phyloP scores from a whole-genome alignment of 179 eudicot species.

The Gypsophila paniculata region DNA sequence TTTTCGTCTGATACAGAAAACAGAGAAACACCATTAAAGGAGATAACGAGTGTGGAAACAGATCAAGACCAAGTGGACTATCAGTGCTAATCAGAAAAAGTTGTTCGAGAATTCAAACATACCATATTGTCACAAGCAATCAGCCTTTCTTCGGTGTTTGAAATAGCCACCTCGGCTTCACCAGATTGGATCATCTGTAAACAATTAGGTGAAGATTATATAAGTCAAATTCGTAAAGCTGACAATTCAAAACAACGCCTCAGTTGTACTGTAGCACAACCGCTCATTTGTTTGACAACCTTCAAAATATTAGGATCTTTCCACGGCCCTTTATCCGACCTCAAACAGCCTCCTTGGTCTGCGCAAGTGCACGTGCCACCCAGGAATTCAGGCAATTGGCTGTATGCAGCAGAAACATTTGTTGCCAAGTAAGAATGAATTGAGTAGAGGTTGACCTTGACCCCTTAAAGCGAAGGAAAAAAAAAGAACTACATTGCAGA shows the following conservation, averaged over 20 bases:
- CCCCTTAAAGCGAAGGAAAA: background rate
- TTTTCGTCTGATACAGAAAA: conserved; percentile 45
- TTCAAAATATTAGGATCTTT: conserved; percentile 72
- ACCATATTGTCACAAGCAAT: conserved; percentile 60
- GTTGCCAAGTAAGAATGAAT: too few relatives aligned
- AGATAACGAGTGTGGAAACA: background rate
- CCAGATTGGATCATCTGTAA: conserved; percentile 40
- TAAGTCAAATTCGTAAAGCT: background rate
- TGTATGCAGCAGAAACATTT: conserved; percentile 31
- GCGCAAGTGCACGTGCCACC: conserved; percentile 90
- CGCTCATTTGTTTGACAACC: conserved; percentile 36
- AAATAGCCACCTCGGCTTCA: conserved; percentile 50
- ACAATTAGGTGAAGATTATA: background rate
- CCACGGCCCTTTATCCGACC: conserved; percentile 96
- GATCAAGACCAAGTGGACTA: background rate
- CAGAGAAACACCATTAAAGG: background rate
- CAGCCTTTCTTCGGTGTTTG: conserved; percentile 72
- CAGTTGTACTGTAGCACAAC: background rate
- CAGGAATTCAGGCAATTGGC: conserved; percentile 82
- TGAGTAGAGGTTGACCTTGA: background rate
- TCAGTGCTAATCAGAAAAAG: background rate
- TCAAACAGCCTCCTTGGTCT: conserved; percentile 81
- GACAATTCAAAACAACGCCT: conserved; percentile 8
- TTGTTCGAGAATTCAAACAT: conserved; percentile 6
- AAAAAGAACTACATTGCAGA: background rate